phyloP scores from a whole-genome alignment of 1,139 yeast genomes.

The Suhomyces coccinellae region DNA sequence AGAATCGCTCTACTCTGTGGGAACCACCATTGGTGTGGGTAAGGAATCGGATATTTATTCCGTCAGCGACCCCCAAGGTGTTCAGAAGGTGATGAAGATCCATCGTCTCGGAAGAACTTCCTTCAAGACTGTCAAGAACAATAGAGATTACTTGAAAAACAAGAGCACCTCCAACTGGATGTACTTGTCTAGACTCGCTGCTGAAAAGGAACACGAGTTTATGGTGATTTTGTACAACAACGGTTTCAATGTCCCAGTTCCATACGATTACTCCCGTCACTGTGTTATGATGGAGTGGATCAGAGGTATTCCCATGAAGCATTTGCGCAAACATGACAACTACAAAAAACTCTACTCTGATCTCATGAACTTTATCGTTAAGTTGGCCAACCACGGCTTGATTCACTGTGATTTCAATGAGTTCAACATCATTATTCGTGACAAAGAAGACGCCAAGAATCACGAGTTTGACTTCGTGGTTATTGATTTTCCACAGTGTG shows the following conservation, averaged over 20 bases:
- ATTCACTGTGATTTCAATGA: conserved; percentile 98
- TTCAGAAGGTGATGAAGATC: conserved; percentile 73
- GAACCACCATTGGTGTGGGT: conserved; percentile 92
- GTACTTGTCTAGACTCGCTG: conserved; percentile 87
- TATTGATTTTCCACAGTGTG: conserved; percentile 98
- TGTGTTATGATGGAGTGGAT: conserved; percentile 91
- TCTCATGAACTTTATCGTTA: conserved; percentile 82
- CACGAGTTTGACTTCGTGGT: conserved; percentile 74
- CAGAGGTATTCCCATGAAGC: conserved; percentile 87
- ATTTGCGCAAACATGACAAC: conserved; percentile 65
- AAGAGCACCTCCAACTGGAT: conserved; percentile 81
- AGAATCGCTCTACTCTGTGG: conserved; percentile 73
- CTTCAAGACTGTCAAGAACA: conserved; percentile 86
- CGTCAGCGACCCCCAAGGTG: conserved; percentile 70
- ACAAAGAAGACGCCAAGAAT: conserved; percentile 50
- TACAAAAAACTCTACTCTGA: conserved; percentile 75
- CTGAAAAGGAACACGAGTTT: conserved; percentile 86
- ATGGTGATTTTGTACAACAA: conserved; percentile 72
- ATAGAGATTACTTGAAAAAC: conserved; percentile 83
- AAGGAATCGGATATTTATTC: conserved; percentile 94
- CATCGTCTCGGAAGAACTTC: conserved; percentile 94
- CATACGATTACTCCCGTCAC: conserved; percentile 88
- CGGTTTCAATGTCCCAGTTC: conserved; percentile 85
- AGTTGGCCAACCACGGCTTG: conserved; percentile 81
- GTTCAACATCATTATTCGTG: conserved; percentile 85